Percentiles rank a stretch among this genome's conserved stretches.
Evolutionary conservation across 495 filamentous ascomycete genomes (phyloP).

Genomic region (Penicillium dipodomyicola): DNA sequence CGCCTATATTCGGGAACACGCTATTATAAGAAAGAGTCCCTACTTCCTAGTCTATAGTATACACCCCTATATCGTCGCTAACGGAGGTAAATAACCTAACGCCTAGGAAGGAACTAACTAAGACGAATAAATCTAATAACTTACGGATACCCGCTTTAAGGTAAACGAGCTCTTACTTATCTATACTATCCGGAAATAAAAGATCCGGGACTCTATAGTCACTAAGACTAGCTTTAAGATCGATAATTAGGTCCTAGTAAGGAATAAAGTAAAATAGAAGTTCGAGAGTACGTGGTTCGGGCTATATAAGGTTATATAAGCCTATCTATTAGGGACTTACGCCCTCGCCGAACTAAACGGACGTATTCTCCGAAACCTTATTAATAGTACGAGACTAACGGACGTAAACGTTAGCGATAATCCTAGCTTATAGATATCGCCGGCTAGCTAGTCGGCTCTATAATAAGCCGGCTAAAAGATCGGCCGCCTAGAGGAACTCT

Average conservation of each 20-base stretch:
- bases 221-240: background rate
- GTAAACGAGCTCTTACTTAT: too few species aligned
- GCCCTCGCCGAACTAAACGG: background rate
- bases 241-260: background rate
- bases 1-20: background rate
- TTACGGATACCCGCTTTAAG: too few species aligned
- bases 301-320: background rate
- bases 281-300: background rate
- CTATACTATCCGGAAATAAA: background rate
- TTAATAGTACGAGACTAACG: background rate
- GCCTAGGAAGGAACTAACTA: too few species aligned
- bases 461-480: too few species aligned
- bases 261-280: background rate
- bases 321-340: background rate
- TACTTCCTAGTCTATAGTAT: slow-evolving; percentile 1
- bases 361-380: background rate
- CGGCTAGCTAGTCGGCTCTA: background rate
- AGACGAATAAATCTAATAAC: too few species aligned
- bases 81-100: too few species aligned
- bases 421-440: too few species aligned
- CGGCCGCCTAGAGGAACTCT: background rate
- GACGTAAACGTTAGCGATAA: too few species aligned
- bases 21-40: background rate
- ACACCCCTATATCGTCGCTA: background rate
- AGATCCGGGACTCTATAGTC: background rate